Evolutionary conservation across 495 filamentous ascomycete species (phyloP), one percentile per base, ranked within the genome.

Genomic region (Beverwykella pulmonaria): DNA sequence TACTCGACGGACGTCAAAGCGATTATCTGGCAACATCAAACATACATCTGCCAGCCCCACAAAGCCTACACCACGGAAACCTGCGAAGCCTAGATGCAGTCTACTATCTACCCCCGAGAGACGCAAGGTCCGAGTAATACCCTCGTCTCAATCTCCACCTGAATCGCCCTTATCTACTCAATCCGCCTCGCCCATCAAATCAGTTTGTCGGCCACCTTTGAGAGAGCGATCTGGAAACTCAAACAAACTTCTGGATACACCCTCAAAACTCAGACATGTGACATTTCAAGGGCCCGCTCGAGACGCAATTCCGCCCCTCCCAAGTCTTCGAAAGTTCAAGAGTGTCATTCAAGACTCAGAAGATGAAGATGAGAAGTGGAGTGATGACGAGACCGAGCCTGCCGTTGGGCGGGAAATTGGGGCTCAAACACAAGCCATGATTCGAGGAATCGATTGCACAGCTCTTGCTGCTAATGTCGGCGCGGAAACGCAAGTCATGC

Each of bases 131-230:
- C 68, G 55, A 19, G 75, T 76, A 48, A 72, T 79, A 26, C 75
- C 74, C 15, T 79, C 76, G 9, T 79, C 77, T 10, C 77, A 79
- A 53, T 76, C 77, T 20, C 74, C 77, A 10, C 59, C 72, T n/a
- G 75, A 76, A 8, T 70, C 74, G 6, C 74, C 75, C 1, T 46
- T 77, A 17, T 78, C 77, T 14, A 70, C 62, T 14, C 65, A 63
- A 32, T 44, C 39, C 15, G 63, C 55, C 25, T 59, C 65, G n/a
- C 29, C 54, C 6, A 15, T 32, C 29, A 36, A 49, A 26, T 19
- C 41, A 9, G 46, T 27, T 39, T 14, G 17, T 44, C 49, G 71
- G 27, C 71, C 73, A 34, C 75, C 76, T 14, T 49, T 78, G 59
- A 68, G 74, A 68, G 65, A 75, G 25, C 63, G 63, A 23, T 74